Percentiles rank a stretch among this genome's conserved stretches.
These are phyloP conservation scores for Citrus sp. DNA, from an alignment of 345 rosid genomes.

Conservation along the genomic window DNA sequence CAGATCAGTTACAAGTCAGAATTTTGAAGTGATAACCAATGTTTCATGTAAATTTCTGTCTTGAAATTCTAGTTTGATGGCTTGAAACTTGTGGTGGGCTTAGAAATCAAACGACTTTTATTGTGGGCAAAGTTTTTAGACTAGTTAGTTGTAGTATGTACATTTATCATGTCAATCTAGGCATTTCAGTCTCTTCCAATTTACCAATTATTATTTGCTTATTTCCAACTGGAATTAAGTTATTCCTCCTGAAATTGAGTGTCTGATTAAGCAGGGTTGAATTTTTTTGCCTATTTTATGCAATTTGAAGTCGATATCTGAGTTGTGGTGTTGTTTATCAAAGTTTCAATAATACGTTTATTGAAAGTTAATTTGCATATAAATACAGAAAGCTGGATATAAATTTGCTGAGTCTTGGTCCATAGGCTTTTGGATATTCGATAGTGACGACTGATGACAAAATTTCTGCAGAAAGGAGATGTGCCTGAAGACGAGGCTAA, in stretches of 20 bases:
- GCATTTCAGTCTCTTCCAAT: background rate
- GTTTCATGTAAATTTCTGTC: background rate
- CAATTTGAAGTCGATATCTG: background rate
- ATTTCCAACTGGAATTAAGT: too few relatives aligned
- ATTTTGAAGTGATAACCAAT: too few relatives aligned
- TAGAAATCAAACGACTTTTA: background rate
- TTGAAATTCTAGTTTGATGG: background rate
- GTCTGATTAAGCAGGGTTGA: background rate
- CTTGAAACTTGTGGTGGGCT: background rate
- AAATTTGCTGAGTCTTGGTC: background rate
- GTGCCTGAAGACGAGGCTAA: slow-evolving; percentile 26
- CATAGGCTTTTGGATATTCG: background rate
- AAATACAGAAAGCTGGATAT: background rate
- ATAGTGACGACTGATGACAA: background rate
- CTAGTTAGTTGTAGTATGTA: background rate
- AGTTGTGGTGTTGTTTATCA: background rate
- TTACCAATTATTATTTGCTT: background rate
- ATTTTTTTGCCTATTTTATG: background rate
- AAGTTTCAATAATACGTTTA: background rate
- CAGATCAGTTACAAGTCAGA: background rate
- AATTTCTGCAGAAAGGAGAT: slow-evolving; percentile 35
- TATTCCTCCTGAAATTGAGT: background rate
- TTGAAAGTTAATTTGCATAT: background rate
- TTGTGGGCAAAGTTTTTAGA: background rate
- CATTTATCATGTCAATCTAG: background rate